These are phyloP conservation scores for Warburgia ugandensis DNA, from an alignment of 164 flowering plant species.

Conservation along the genomic window DNA sequence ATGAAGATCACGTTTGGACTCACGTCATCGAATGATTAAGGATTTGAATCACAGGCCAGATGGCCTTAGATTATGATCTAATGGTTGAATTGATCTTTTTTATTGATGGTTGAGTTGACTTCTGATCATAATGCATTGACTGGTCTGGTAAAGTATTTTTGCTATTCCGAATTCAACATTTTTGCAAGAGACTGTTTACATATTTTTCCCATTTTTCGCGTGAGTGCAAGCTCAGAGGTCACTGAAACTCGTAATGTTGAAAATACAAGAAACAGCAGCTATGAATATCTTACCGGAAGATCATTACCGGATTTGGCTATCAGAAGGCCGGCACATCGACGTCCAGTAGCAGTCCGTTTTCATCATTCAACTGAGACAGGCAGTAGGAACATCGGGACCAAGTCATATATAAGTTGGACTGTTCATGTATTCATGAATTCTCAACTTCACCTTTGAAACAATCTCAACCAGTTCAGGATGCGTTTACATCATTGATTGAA, in stretches of 20 bases:
- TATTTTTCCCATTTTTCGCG: too few relatives aligned
- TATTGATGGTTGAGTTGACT: too few relatives aligned
- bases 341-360: constrained; percentile 66
- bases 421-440: background rate
- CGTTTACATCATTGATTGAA: constrained; percentile 91
- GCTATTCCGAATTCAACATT: too few relatives aligned
- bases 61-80: too few relatives aligned
- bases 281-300: constrained; percentile 68
- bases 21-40: too few relatives aligned
- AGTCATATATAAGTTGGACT: constrained; percentile 1
- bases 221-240: too few relatives aligned
- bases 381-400: constrained; percentile 12
- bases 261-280: background rate
- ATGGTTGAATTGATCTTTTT: too few relatives aligned
- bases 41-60: too few relatives aligned
- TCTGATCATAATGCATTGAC: too few relatives aligned
- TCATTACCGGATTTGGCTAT: constrained; percentile 96
- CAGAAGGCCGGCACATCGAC: constrained; percentile 76
- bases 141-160: too few relatives aligned
- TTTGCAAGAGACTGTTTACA: too few relatives aligned
- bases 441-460: constrained; percentile 55
- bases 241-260: background rate
- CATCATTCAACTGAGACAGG: constrained; percentile 75
- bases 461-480: constrained; percentile 78
- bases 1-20: too few relatives aligned